phyloP scores from a whole-genome alignment of 192 early-diverging fungal genomes.

The Umbelopsis sp. region DNA sequence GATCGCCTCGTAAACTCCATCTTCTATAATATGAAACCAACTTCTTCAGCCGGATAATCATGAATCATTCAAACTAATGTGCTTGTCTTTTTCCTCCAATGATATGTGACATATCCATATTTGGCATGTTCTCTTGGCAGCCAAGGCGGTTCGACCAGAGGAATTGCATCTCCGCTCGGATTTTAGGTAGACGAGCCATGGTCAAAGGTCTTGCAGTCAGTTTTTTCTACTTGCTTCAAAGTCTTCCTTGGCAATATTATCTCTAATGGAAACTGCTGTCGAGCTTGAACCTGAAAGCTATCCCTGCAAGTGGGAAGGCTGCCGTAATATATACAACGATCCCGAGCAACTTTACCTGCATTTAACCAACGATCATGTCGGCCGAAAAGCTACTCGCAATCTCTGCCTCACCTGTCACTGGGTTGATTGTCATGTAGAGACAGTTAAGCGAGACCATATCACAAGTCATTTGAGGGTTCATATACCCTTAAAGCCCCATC shows the following conservation, averaged over 20 bases:
- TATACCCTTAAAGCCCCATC: constrained; percentile 88
- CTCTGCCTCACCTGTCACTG: constrained; percentile 88
- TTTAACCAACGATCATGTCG: constrained; percentile 88
- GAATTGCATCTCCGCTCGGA: constrained; percentile 6
- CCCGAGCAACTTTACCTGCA: constrained; percentile 86
- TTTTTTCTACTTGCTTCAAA: no score
- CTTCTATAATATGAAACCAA: no score
- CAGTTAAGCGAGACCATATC: constrained; percentile 92
- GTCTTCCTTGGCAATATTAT: constrained; percentile 13
- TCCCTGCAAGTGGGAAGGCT: constrained; percentile 51
- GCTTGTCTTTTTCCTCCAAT: background rate
- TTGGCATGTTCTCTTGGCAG: constrained; percentile 12
- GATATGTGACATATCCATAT: background rate
- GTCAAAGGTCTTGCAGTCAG: no score
- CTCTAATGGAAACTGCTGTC: constrained; percentile 18
- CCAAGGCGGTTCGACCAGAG: background rate
- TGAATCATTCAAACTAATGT: no score
- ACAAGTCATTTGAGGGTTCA: constrained; percentile 97
- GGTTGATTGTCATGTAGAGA: constrained; percentile 75
- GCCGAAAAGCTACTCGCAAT: constrained; percentile 85
- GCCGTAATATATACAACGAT: constrained; percentile 65
- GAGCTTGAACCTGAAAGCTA: constrained; percentile 17
- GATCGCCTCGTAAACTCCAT: no score
- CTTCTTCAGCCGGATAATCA: no score
- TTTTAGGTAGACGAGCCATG: no score